Percentiles rank a stretch among this genome's conserved stretches.
These are phyloP conservation scores for Clathrospora elynae DNA, from an alignment of 2,329 filamentous ascomycete genomes.

Conservation along the genomic window DNA sequence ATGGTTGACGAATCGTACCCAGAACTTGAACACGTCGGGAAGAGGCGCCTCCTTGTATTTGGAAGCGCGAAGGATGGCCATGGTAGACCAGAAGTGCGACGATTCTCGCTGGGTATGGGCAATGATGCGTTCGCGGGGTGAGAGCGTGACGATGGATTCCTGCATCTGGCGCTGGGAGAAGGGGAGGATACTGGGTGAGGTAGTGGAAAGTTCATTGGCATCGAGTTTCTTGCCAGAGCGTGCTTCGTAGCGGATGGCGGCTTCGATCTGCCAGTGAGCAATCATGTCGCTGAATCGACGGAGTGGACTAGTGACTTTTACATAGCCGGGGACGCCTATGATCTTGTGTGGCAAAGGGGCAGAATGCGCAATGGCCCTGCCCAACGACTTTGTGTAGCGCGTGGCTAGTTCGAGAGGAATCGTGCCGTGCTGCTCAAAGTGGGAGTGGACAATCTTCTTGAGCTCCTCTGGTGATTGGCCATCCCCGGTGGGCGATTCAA, in stretches of 20 bases:
- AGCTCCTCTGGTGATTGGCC: conserved; percentile 25
- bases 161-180: conserved; percentile 57
- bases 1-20: conserved; percentile 23
- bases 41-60: conserved; percentile 60
- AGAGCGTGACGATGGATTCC: conserved; percentile 53
- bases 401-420: conserved; percentile 47
- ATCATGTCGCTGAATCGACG: conserved; percentile 66
- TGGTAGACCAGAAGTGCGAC: conserved; percentile 56
- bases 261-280: conserved; percentile 68
- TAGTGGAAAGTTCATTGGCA: conserved; percentile 21
- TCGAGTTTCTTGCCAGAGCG: conserved; percentile 52
- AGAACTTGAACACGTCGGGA: conserved; percentile 54
- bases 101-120: conserved; percentile 43
- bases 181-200: conserved; percentile 55
- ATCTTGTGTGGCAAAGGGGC: conserved; percentile 56
- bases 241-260: conserved; percentile 62
- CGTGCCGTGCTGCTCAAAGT: conserved; percentile 44
- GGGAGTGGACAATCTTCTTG: conserved; percentile 44
- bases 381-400: conserved; percentile 51
- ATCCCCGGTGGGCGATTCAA: conserved; percentile 24
- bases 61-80: conserved; percentile 63
- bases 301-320: conserved; percentile 65
- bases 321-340: conserved; percentile 60
- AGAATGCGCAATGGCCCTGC: conserved; percentile 52
- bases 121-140: conserved; percentile 54